Base-by-base conservation (phyloP, 768 basidiomycete species). In the Porphyrellus cyaneotinctus region DNA sequence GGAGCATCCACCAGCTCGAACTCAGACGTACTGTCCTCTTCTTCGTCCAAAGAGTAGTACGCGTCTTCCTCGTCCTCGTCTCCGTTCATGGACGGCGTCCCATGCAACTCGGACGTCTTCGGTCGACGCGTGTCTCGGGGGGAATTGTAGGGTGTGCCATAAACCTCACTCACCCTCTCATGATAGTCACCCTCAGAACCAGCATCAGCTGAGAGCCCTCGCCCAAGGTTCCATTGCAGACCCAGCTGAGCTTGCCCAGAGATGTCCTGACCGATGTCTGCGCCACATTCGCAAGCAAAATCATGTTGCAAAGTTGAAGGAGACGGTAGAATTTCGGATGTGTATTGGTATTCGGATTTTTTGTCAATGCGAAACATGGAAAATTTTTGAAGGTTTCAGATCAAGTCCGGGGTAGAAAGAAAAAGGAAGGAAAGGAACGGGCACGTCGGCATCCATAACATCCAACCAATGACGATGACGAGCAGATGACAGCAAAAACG, bases 401-500 rank as follows among this genome's bases (percentile, higher is more conserved):
- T 22, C 41, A 41, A 30, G 49, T 56, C n/a, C 51, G 36, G 14
- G 18, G 10, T n/a, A 28, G 17, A 43, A 52, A 33, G 26, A 42
- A 23, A 22, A 31, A 31, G 7, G 18, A 28, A n/a, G 36, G 33
- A 44, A 52, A 35, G 33, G 45, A 52, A 58, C 43, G 43, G 24
- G 30, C 50, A 51, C 38, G 32, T 46, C 11, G 44, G 48, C 50
- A 58, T 57, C 51, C 56, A 58, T 47, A 54, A 43, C 24, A 51
- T 26, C 53, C 55, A 63, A 49, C 41, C 45, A 50, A 32, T 22
- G 37, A 52, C 33, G 49, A 59, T 43, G 48, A 50, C 26, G 51
- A 60, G 18, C 43, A 32, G 10, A 61, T 49, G 68, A 66, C 72
- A 76, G 74, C 74, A 73, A 79, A 49, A 31, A 39, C 20, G 15